Conservation (phyloP, 148 eudicot species). For the Fallopia convolvulus region DNA sequence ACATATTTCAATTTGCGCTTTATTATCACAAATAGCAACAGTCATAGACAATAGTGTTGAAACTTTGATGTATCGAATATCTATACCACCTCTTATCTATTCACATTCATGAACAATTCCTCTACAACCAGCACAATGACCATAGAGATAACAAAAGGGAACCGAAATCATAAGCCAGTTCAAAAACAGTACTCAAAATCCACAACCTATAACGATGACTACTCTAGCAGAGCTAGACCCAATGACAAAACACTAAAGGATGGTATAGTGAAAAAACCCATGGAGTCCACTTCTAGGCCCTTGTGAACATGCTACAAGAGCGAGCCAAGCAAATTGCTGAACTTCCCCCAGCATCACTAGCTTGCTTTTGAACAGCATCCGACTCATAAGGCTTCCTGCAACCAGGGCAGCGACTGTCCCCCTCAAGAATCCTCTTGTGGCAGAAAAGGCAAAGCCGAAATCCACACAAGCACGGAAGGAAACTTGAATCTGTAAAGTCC, state of each 20-base stretch:
- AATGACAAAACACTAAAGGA: constrained; percentile 20
- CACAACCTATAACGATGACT: constrained; percentile 40
- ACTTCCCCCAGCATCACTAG: constrained; percentile 40
- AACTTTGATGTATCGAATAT: constrained; percentile 27
- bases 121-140: constrained; percentile 58
- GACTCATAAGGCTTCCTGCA: constrained; percentile 81
- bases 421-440: constrained; percentile 88
- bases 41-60: constrained; percentile 4
- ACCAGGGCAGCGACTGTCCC: constrained; percentile 87
- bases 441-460: constrained; percentile 93
- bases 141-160: constrained; percentile 29
- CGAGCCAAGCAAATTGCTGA: constrained; percentile 53
- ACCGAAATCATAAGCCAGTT: constrained; percentile 46
- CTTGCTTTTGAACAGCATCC: constrained; percentile 41
- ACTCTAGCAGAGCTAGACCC: constrained; percentile 35
- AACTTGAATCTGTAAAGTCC: constrained; percentile 73
- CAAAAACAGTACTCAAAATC: constrained; percentile 29
- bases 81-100: constrained; percentile 65
- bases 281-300: constrained; percentile 41
- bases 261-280: constrained; percentile 13
- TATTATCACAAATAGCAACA: constrained; percentile 4
- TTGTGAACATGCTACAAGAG: constrained; percentile 71
- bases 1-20: constrained; percentile 3
- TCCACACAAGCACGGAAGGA: constrained; percentile 83
- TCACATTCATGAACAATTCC: constrained; percentile 49